Evolutionary conservation across 306 rosid genomes (phyloP).

Genomic region (Bauhinia variegata): DNA sequence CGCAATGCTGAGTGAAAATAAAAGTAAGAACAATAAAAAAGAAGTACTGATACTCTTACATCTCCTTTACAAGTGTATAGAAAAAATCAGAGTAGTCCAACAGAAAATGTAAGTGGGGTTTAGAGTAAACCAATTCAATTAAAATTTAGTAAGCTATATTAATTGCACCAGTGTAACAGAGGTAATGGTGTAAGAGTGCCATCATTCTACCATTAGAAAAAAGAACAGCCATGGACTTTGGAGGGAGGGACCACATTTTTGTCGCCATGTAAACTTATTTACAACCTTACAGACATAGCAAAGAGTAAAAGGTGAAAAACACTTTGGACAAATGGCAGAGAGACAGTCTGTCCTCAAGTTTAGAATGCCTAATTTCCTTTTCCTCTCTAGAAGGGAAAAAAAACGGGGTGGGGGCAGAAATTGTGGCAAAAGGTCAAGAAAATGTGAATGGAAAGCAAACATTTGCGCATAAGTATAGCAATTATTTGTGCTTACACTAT

Average conservation of each 20-base stretch:
- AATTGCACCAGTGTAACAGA: too few relatives aligned
- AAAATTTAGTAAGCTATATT: too few relatives aligned
- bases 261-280: constrained; percentile 24
- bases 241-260: constrained; percentile 34
- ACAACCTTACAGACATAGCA: background rate
- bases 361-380: background rate
- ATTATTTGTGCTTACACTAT: constrained; percentile 17
- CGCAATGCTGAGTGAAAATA: too few relatives aligned
- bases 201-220: background rate
- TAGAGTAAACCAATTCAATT: too few relatives aligned
- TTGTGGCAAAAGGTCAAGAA: constrained; percentile 29
- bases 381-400: background rate
- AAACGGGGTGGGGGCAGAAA: constrained; percentile 14
- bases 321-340: background rate
- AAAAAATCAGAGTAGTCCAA: too few relatives aligned
- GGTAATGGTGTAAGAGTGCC: too few relatives aligned
- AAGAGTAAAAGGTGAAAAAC: too few relatives aligned
- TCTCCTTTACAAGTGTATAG: too few relatives aligned
- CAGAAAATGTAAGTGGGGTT: too few relatives aligned
- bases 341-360: background rate
- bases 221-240: constrained; percentile 9
- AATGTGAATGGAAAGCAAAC: constrained; percentile 21
- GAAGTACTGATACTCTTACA: too few relatives aligned
- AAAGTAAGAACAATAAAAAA: too few relatives aligned
- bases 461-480: constrained; percentile 15